phyloP scores from a whole-genome alignment of 1,284 basidiomycete genomes.

The Cryptococcus deneoformans region DNA sequence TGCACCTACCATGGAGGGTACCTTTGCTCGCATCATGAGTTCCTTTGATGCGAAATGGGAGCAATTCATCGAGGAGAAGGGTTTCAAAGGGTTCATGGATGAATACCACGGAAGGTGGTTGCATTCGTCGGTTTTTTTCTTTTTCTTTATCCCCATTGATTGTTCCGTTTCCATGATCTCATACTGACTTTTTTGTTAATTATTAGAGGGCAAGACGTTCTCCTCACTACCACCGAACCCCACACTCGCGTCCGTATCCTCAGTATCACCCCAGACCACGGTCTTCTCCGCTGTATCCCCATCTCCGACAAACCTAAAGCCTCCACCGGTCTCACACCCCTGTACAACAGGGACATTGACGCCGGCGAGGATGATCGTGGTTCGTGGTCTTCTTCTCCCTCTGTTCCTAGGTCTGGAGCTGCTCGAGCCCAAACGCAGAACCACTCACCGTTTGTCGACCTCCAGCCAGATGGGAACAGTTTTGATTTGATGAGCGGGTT shows the following conservation, averaged over 20 bases:
- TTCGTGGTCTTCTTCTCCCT: slow-evolving; percentile 1
- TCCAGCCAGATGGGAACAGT: slow-evolving; percentile 94
- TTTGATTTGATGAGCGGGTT: slow-evolving; percentile 93
- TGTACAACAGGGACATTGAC: slow-evolving; percentile 34
- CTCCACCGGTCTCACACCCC: slow-evolving; percentile 39
- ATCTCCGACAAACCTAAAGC: slow-evolving; percentile 46
- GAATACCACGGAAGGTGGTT: slow-evolving; percentile 79
- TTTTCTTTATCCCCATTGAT: background rate
- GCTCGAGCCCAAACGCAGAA: slow-evolving; percentile 7
- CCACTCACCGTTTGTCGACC: slow-evolving; percentile 52
- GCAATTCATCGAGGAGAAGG: slow-evolving; percentile 61
- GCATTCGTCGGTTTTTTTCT: slow-evolving; percentile 67
- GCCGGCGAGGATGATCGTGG: slow-evolving; percentile 36
- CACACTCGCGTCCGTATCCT: slow-evolving; percentile 70
- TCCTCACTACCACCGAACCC: slow-evolving; percentile 71
- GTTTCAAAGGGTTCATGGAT: slow-evolving; percentile 74
- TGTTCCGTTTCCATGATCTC: background rate
- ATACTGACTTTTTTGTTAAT: background rate
- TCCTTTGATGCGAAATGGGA: slow-evolving; percentile 78
- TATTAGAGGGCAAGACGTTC: slow-evolving; percentile 78
- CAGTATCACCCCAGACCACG: slow-evolving; percentile 83
- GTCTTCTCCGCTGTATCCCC: slow-evolving; percentile 77
- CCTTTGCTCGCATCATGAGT: slow-evolving; percentile 71
- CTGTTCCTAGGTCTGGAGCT: background rate
- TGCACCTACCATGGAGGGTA: slow-evolving; percentile 66